Conservation (phyloP, 164 flowering plant species). For the Piper betle region DNA sequence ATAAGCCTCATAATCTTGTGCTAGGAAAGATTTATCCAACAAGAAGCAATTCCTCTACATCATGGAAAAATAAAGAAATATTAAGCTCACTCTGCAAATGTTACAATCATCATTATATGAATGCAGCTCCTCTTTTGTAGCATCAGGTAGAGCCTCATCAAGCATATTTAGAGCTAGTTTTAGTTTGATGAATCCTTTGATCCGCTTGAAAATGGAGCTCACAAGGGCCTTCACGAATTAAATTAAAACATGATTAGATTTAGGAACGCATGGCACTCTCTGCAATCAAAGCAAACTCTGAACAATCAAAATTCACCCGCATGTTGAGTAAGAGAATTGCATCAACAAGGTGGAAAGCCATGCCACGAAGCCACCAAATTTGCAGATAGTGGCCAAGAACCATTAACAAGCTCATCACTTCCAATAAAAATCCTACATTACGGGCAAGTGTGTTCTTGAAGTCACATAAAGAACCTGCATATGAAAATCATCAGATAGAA, state of each 20-base stretch:
- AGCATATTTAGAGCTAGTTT: constrained; percentile 61
- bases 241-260: too few relatives aligned
- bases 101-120: constrained; percentile 96
- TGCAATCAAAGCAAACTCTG: neutral
- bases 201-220: constrained; percentile 62
- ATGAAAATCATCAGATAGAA: neutral
- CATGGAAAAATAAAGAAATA: neutral
- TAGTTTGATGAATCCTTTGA: constrained; percentile 68
- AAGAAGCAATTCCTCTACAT: neutral
- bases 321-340: constrained; percentile 75
- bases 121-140: constrained; percentile 69
- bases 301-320: constrained; percentile 36
- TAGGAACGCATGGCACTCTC: too few relatives aligned
- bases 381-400: constrained; percentile 80
- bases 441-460: constrained; percentile 72
- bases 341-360: constrained; percentile 94
- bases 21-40: too few relatives aligned
- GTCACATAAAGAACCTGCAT: constrained; percentile 79
- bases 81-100: constrained; percentile 70
- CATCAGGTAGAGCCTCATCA: constrained; percentile 96
- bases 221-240: constrained; percentile 53
- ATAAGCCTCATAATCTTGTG: too few relatives aligned
- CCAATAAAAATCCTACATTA: constrained; percentile 73
- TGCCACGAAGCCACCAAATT: constrained; percentile 98
- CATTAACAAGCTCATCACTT: constrained; percentile 77